Evolutionary conservation across 176 grass and related monocot species (phyloP), one percentile per base, ranked within the genome.

Genomic region (Melocanna baccifera): DNA sequence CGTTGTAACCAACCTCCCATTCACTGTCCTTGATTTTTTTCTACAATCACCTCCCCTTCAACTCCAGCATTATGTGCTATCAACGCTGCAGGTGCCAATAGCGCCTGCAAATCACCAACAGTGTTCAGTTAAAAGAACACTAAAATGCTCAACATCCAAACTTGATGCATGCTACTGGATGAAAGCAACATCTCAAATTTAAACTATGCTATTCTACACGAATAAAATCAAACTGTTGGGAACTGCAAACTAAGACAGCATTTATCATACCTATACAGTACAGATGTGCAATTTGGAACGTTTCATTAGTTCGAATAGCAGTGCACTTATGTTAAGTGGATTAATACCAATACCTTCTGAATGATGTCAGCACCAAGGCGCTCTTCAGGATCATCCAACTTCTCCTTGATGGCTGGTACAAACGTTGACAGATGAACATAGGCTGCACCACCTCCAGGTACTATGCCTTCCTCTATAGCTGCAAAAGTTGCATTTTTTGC

Each of bases 401-500:
- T 97, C 25, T 94, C 95, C 84, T 94, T 97, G 69, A 97, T 97
- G 25, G 88, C 86, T 0, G 92, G 86, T 71, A 97, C 86, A 25
- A 71, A 84, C 23, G 81, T 94, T 6, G 94, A 97, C 4, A 97
- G 94, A 55, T 97, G 94, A 51, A 97, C 90, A 83, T 87, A 92
- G 5, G 94, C 95, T 1, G 95, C 88, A 64, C 92, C 95, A 45
- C 95, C 95, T 64, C 95, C 95, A 42, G 95, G 95, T n/a, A 94
- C 95, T 66, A 93, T 97, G 22, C 95, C 95, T 88, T 97, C 95
- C 84, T 97, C 92, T 59, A 94, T 97, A 41, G 92, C 95, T 6
- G 95, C 95, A 62, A 97, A 97, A 29, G 95, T 97, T 16, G 95
- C 95, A 66, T 97, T 97, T 75, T 97, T 97, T 6, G 92, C 95